A percentile compares a stretch with the other conserved stretches of the same genome.
These are phyloP conservation scores for Phialocephala subalpina DNA, from an alignment of 2,329 filamentous ascomycete genomes.

Conservation along the genomic window DNA sequence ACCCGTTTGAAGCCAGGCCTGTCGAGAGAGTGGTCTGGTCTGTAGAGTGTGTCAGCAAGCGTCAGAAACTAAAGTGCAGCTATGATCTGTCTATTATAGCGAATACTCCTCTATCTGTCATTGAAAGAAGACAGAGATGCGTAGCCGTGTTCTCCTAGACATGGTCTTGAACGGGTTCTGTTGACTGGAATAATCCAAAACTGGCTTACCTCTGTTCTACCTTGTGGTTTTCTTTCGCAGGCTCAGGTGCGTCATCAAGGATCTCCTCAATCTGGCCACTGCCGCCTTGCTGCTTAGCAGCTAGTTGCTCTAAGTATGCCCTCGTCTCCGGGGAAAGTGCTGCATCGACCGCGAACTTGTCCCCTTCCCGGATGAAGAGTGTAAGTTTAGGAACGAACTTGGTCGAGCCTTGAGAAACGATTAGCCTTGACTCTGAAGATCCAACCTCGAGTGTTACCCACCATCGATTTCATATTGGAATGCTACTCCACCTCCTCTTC, in stretches of 20 bases:
- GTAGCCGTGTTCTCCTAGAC: no score
- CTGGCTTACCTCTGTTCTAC: not conserved
- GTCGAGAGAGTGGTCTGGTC: not conserved
- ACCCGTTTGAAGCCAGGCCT: conserved; percentile 52
- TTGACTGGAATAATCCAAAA: not conserved
- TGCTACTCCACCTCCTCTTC: conserved; percentile 38
- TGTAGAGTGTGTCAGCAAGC: not conserved
- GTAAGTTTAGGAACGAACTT: conserved; percentile 73
- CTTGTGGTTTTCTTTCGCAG: not conserved
- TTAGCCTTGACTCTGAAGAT: not conserved
- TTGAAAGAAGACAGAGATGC: no score
- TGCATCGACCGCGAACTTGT: conserved; percentile 74
- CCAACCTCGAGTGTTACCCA: conserved; percentile 36
- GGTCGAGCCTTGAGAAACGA: conserved; percentile 45
- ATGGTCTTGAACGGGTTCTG: no score
- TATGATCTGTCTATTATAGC: no score
- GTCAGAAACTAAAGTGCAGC: no score
- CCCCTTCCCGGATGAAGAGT: conserved; percentile 71
- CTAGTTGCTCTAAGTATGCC: conserved; percentile 66
- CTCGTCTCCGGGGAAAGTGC: conserved; percentile 64
- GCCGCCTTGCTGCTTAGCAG: conserved; percentile 22
- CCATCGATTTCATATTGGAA: conserved; percentile 65
- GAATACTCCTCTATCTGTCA: no score
- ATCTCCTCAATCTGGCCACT: not conserved
- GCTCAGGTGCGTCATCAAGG: conserved; percentile 22